phyloP scores from a whole-genome alignment of 192 early-diverging fungal species.

The Glomus cerebriforme region DNA sequence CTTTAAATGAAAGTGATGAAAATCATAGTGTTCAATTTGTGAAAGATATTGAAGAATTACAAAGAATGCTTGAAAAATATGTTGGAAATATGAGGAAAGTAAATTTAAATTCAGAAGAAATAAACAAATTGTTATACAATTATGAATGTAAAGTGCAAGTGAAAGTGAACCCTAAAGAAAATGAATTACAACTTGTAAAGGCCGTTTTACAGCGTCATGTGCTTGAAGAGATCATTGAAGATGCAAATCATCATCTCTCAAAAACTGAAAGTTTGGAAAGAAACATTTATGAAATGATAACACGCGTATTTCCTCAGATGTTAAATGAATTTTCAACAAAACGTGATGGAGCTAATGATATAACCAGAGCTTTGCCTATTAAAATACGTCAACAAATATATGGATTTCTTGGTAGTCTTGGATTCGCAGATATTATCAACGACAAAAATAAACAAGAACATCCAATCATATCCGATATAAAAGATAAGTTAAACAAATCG shows the following conservation, averaged over 20 bases:
- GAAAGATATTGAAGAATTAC: background rate
- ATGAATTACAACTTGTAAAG: background rate
- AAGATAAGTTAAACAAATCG: background rate
- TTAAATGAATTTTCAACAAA: background rate
- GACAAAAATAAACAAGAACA: background rate
- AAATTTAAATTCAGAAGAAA: background rate
- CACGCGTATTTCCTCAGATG: background rate
- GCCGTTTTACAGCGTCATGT: background rate
- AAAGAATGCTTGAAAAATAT: background rate
- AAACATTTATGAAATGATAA: background rate
- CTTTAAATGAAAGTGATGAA: background rate
- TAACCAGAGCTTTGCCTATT: background rate
- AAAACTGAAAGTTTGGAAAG: background rate
- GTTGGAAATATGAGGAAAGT: background rate
- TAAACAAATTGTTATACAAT: background rate
- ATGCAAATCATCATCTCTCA: too few species aligned
- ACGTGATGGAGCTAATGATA: background rate
- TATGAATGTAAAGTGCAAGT: background rate
- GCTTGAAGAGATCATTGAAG: background rate
- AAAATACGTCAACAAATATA: slow-evolving; percentile 21
- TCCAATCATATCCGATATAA: background rate
- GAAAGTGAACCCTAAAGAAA: background rate
- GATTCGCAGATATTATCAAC: background rate
- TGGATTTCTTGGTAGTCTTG: background rate
- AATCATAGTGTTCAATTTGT: background rate